Conservation (phyloP, 2,329 filamentous ascomycete species). For the Aspergillus thermomutatus region DNA sequence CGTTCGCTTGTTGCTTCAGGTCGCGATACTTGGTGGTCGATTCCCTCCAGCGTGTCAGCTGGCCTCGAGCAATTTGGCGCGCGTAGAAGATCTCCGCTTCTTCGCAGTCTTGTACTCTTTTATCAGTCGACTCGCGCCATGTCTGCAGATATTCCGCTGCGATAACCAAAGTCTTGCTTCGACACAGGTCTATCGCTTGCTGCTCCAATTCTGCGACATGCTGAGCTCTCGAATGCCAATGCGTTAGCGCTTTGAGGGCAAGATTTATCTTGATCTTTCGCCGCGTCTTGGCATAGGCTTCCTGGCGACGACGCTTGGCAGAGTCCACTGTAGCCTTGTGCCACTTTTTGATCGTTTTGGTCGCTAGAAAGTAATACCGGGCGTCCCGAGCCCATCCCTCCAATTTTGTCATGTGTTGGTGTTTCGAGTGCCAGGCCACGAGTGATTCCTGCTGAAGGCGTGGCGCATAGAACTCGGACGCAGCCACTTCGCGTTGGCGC, state of each 20-base stretch:
- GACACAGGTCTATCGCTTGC: constrained; percentile 37
- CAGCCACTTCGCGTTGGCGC: constrained; percentile 38
- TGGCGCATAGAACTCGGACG: constrained; percentile 43
- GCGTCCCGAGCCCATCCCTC: constrained; percentile 55
- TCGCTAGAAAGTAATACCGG: constrained; percentile 54
- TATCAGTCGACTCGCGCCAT: constrained; percentile 43
- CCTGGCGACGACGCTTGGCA: constrained; percentile 51
- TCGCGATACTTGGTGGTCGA: constrained; percentile 30
- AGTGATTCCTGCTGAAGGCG: constrained; percentile 41
- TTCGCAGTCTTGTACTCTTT: constrained; percentile 30
- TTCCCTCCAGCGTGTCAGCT: constrained; percentile 38
- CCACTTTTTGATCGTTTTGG: constrained; percentile 50
- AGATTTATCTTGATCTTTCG: constrained; percentile 53
- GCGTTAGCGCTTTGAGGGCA: constrained; percentile 41
- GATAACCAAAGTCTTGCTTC: constrained; percentile 31
- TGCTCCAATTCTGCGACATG: constrained; percentile 35
- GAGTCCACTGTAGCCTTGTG: constrained; percentile 48
- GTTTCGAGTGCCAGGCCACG: constrained; percentile 35
- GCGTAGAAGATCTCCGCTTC: constrained; percentile 39
- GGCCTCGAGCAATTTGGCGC: constrained; percentile 35
- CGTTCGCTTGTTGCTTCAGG: constrained; percentile 44
- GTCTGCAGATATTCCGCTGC: constrained; percentile 36
- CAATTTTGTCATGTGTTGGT: constrained; percentile 45
- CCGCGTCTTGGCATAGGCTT: constrained; percentile 54
- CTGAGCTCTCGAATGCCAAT: constrained; percentile 36